Base-by-base conservation (phyloP, 2,329 filamentous ascomycete genomes). In the Verticillium zaregamsianum region DNA sequence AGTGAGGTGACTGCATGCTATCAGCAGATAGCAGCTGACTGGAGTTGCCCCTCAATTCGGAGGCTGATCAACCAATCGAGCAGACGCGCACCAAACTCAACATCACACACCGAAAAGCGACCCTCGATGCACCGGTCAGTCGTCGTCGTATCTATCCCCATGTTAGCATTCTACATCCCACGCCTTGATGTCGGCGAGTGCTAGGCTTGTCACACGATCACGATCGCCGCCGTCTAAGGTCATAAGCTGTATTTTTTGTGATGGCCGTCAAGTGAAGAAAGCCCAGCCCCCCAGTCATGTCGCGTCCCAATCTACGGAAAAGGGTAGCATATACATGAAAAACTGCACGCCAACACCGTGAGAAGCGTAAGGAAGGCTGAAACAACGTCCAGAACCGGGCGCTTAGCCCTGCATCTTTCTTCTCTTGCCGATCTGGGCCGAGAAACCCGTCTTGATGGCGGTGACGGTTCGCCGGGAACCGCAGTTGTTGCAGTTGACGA, bases 361-460 rank as follows among this genome's bases (percentile, higher is more conserved):
- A 52, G 20, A 20, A 52, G 17, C 45, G 45, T 23, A 25, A 52
- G 39, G 17, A 45, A n/a, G 20, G 15, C n/a, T 28, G 45, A 52
- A 52, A 52, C 20, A 14, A 52, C 15, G 54, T 55, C 54, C 54
- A 32, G 33, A 55, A 25, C 28, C n/a, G 25, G 14, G 25, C 54
- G 28, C 66, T 84, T 93, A 96, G 78, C 85, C 90, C 78, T 92
- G 87, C 82, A 93, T 90, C 87, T 96, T 96, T 85, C 89, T 95
- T 86, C 95, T 90, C 90, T 97, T 97, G 77, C 95, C 95, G 78
- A 99, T 91, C 82, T 98, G 95, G 78, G 95, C 95, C 73, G 93
- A 96, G 93, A 99, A 99, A 93, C 95, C 95, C 65, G 93, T 97
- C 89, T 99, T 99, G 90, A 99, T 99, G 69, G 95, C 93, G 64